Conservation (phyloP, 176 grass and related monocot genomes). For the Elaeis guineensis region DNA sequence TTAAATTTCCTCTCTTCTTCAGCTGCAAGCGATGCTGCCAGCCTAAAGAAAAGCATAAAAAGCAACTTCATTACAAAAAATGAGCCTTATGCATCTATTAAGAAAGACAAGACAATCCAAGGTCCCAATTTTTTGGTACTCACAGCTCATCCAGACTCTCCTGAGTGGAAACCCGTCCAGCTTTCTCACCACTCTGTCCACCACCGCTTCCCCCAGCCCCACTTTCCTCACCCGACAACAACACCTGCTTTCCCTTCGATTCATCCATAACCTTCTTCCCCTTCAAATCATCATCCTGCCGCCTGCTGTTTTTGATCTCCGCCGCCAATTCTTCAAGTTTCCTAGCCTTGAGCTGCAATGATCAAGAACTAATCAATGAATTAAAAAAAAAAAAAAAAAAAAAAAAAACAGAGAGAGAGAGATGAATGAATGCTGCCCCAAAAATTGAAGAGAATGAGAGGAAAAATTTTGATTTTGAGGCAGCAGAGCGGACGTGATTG, state of each 20-base stretch:
- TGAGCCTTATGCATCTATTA: too few species aligned
- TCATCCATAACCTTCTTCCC: conserved; percentile 11
- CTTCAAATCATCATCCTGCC: conserved; percentile 11
- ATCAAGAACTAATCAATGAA: background rate
- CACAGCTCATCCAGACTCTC: conserved; percentile 90
- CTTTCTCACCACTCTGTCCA: conserved; percentile 10
- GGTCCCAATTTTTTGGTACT: conserved; percentile 9
- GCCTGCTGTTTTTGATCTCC: conserved; percentile 53
- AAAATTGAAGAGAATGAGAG: background rate
- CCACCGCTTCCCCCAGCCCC: conserved; percentile 12
- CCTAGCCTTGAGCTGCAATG: conserved; percentile 69
- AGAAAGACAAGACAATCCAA: too few species aligned
- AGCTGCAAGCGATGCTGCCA: conserved; percentile 59
- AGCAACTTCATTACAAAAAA: too few species aligned
- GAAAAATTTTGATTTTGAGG: too few species aligned
- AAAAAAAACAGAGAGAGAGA: background rate
- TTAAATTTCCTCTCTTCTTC: conserved; percentile 50
- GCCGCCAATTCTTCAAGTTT: conserved; percentile 87
- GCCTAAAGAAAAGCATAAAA: too few species aligned
- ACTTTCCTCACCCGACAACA: background rate
- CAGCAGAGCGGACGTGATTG: conserved; percentile 38
- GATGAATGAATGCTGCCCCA: background rate
- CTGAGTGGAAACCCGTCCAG: conserved; percentile 13
- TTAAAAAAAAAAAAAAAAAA: background rate
- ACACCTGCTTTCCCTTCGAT: too few species aligned